Conservation (phyloP, 176 grass and related monocot genomes). For the Ampelocalamus luodianensis region DNA sequence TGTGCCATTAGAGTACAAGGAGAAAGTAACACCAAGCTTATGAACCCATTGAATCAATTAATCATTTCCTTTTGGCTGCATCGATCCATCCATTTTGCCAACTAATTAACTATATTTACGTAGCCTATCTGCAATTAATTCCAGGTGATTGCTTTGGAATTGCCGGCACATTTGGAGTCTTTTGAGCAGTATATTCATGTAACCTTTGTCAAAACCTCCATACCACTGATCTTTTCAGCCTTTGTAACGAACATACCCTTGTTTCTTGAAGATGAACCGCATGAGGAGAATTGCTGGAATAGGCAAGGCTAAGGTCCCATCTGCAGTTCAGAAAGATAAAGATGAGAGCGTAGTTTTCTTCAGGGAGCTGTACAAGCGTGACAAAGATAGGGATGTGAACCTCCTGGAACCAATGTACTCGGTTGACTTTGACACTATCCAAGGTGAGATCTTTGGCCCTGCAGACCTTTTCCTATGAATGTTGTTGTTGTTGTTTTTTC, state of each 20-base stretch:
- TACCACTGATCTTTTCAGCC: neutral
- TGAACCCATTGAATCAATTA: constrained; percentile 20
- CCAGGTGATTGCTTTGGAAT: constrained; percentile 41
- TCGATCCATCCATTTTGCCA: constrained; percentile 9
- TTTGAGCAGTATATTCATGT: constrained; percentile 31
- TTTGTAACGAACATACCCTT: neutral
- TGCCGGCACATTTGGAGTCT: constrained; percentile 48
- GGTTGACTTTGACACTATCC: constrained; percentile 52
- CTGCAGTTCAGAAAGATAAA: constrained; percentile 40
- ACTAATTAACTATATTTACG: neutral
- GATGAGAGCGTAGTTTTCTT: constrained; percentile 70
- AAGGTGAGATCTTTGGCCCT: constrained; percentile 39
- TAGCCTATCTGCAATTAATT: constrained; percentile 7
- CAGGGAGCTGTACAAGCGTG: constrained; percentile 57
- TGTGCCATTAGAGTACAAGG: constrained; percentile 14
- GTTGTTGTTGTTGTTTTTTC: too few relatives aligned
- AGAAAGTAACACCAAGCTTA: constrained; percentile 12
- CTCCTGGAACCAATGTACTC: constrained; percentile 65
- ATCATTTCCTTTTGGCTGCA: constrained; percentile 21
- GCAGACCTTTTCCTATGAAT: neutral
- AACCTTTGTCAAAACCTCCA: constrained; percentile 16
- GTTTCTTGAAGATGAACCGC: constrained; percentile 42
- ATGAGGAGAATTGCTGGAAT: constrained; percentile 48
- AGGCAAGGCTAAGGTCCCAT: constrained; percentile 30
- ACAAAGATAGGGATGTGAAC: constrained; percentile 55